A percentile compares a stretch with the other conserved stretches of the same genome.
These are phyloP conservation scores for Citrullus mucosospermus DNA, from an alignment of 306 rosid species.

Conservation along the genomic window DNA sequence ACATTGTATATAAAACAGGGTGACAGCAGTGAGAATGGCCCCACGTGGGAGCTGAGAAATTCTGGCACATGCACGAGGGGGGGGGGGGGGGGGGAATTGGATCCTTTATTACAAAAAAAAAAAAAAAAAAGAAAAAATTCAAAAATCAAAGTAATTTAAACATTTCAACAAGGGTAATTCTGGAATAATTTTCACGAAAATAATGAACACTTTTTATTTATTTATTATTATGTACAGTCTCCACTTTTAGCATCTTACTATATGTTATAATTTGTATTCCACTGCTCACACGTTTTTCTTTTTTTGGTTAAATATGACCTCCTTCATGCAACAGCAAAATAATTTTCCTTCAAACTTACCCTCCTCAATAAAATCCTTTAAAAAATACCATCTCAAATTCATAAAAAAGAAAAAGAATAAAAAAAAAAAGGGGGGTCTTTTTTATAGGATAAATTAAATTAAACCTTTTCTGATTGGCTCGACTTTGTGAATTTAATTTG, in stretches of 20 bases:
- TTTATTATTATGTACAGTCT: neutral
- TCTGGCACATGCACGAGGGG: slow-evolving; percentile 10
- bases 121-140: neutral
- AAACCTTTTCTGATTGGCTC: neutral
- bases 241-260: neutral
- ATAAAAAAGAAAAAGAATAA: neutral
- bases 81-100: no score
- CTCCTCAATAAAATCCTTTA: neutral
- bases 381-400: neutral
- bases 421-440: no score
- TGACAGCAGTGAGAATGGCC: neutral
- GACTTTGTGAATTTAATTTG: neutral
- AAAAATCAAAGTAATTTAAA: neutral
- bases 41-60: neutral
- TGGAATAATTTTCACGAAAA: neutral
- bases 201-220: neutral
- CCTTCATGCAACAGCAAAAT: neutral
- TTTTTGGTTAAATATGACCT: neutral
- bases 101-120: neutral
- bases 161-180: neutral
- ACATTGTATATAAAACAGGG: neutral
- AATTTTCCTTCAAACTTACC: no score
- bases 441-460: no score
- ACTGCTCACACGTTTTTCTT: slow-evolving; percentile 3
- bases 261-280: neutral